Evolutionary conservation across 805 yeast species (phyloP), one percentile per base, ranked within the genome.

Genomic region (Cyberlindnera mrakii): DNA sequence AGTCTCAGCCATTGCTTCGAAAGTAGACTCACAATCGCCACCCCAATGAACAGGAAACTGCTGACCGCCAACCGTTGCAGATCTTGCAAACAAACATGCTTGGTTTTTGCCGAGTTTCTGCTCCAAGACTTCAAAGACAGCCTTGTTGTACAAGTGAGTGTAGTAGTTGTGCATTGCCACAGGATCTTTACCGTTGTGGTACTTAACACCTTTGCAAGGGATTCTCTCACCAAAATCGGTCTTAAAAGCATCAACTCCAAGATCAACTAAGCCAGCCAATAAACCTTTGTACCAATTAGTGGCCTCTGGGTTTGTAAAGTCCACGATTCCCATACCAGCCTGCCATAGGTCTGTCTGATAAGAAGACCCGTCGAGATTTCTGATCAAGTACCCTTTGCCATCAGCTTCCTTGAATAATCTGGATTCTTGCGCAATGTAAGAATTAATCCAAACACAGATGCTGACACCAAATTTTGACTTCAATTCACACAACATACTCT

Each of bases 401-500:
- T 52, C 56, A 14, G 49, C 53, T 31, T 43, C 51, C 15, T 41
- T 40, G 48, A 48, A 52, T 32, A 52, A 15, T 3, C 35, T 10
- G 8, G 54, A 48, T 38, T 52, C 56, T 33, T 52, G 56, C 6
- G 44, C 56, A 33, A 52, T 50, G 40, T 52, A 52, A 2, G 54
- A 40, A 41, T 52, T 52, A 36, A 52, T 50, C 56, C 56, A 52
- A 18, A 52, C 53, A 44, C 56, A 50, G 16, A 67, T 55, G 8
- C 65, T 67, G 19, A 64, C 54, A 37, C 70, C 71, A 37, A 60
- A 67, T 39, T 64, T 65, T 42, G 60, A 59, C 42, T 63, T 62
- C 44, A 67, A 45, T 38, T 64, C 63, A 30, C 59, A 55, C 15
- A 67, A 41, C 49, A 50, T 46, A 32, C 42, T 30, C 34, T 38